These are phyloP conservation scores for Globomyces pollinis-pini DNA, from an alignment of 192 early-diverging fungal genomes.

Conservation along the genomic window DNA sequence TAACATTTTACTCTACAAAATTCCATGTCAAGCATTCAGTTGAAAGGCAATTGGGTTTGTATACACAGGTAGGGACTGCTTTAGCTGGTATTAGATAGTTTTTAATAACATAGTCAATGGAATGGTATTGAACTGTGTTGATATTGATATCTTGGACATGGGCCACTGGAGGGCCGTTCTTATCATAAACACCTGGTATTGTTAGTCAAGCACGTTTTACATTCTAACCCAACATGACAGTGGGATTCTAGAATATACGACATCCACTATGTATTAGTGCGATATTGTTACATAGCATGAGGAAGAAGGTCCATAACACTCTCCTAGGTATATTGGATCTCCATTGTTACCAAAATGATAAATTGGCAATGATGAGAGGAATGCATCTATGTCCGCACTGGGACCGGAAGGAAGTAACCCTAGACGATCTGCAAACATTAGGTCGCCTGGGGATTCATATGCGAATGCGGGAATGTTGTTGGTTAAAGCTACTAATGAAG, in stretches of 20 bases:
- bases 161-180: too few species aligned
- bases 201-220: neutral
- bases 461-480: slow-evolving; percentile 75
- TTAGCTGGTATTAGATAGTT: slow-evolving; percentile 36
- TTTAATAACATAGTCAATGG: slow-evolving; percentile 71
- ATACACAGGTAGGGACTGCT: slow-evolving; percentile 40
- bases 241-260: slow-evolving; percentile 71
- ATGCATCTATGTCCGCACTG: slow-evolving; percentile 36
- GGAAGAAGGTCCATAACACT: slow-evolving; percentile 60
- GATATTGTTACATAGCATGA: too few species aligned
- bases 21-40: slow-evolving; percentile 75
- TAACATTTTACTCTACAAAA: slow-evolving; percentile 19
- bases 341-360: slow-evolving; percentile 87
- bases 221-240: slow-evolving; percentile 73
- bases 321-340: slow-evolving; percentile 86
- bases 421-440: slow-evolving; percentile 63
- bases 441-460: slow-evolving; percentile 80
- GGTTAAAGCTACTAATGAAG: slow-evolving; percentile 68
- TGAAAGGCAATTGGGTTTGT: slow-evolving; percentile 45
- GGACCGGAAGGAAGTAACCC: slow-evolving; percentile 66
- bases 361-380: slow-evolving; percentile 53
- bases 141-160: too few species aligned
- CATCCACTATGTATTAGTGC: too few species aligned
- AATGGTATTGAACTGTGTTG: slow-evolving; percentile 67
- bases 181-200: slow-evolving; percentile 5